Evolutionary conservation across 768 basidiomycete species (phyloP), one percentile per base, ranked within the genome.

Genomic region (Lyophyllum semitale): DNA sequence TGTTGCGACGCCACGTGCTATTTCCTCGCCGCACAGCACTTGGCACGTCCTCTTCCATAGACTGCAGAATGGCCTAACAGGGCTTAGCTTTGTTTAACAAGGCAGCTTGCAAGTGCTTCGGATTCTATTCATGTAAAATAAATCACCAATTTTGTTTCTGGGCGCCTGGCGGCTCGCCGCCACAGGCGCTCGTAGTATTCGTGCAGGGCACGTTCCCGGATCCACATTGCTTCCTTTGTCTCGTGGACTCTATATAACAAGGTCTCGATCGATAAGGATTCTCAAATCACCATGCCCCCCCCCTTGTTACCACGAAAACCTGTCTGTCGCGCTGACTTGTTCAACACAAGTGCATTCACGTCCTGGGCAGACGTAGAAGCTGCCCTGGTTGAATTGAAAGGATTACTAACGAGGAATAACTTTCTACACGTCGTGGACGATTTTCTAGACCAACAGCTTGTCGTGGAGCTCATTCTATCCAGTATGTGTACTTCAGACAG

Each of bases 381-480:
- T 33, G 63, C 63, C 4, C 38, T 66, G 13, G 17, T 51, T 9
- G 66, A 65, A 51, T 64, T 71, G 32, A 44, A 46, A 20, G 57
- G 44, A 9, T 61, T 65, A 26, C 20, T 73, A 33, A 69, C 55
- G 27, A 49, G 56, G 25, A 35, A 48, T 4, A 72, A 70, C 49
- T 60, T 59, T 27, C 45, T 41, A 17, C 48, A 47, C 12, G 58
- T 67, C 9, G 46, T 73, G 12, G 48, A 58, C 8, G 64, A 61
- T 15, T n/a, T 73, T 17, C 32, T 69, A 2, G 52, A 68, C 7
- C 57, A 68, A 26, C 48, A 9, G 5, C 59, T 62, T n/a, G 53
- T 56, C 2, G 32, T 68, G 13, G 70, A 66, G 48, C 60, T 71
- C 9, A 46, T 69, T 38, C 27, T 71, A 11, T 68, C 67, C 40